Conservation (phyloP, 768 basidiomycete genomes). For the Boletus vermiculosoides region DNA sequence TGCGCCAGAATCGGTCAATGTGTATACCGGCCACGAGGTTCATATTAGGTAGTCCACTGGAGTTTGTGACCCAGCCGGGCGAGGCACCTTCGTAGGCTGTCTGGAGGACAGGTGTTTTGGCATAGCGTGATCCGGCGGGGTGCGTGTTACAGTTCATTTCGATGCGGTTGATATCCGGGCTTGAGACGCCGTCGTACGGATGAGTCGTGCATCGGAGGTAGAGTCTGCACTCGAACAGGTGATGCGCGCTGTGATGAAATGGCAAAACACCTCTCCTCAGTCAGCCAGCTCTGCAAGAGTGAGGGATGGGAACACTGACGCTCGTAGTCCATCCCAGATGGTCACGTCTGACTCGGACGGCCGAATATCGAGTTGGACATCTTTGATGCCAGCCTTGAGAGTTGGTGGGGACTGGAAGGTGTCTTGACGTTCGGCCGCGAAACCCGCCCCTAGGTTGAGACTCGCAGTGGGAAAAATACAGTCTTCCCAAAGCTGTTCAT, state of each 20-base stretch:
- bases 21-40: conserved; percentile 19
- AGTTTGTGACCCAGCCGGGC: not conserved
- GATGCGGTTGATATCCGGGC: conserved; percentile 13
- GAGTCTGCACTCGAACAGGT: conserved; percentile 26
- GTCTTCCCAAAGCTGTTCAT: not conserved
- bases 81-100: conserved; percentile 17
- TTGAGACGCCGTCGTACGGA: conserved; percentile 5
- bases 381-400: not conserved
- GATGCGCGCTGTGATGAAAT: conserved; percentile 11
- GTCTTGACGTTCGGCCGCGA: not conserved
- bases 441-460: not conserved
- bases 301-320: conserved; percentile 14
- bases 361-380: conserved; percentile 17
- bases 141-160: conserved; percentile 24
- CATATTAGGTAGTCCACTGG: not conserved
- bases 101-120: conserved; percentile 7
- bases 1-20: conserved; percentile 23
- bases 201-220: conserved; percentile 18
- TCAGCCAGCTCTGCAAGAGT: not conserved
- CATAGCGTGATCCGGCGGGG: conserved; percentile 4
- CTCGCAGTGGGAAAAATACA: not conserved
- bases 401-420: not conserved
- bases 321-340: conserved; percentile 25
- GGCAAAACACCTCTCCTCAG: not conserved
- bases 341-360: conserved; percentile 18